Conservation (phyloP, 129 eudicot genomes). For the Chrysanthemum seticuspe region DNA sequence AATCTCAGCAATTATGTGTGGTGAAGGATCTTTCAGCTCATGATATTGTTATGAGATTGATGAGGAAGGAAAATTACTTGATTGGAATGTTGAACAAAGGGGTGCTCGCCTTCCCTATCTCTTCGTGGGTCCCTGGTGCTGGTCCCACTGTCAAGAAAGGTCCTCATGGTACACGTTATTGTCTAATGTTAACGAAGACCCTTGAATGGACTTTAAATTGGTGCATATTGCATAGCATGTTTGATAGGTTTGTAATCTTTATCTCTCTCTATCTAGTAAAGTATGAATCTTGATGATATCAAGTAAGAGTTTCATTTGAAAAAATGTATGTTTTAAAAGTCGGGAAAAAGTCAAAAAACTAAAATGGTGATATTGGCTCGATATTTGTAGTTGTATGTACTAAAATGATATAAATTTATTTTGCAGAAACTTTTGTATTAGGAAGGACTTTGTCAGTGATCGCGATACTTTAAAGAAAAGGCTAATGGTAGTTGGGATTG, state of each 20-base stretch:
- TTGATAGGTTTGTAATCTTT: constrained; percentile 53
- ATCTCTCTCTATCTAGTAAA: constrained; percentile 5
- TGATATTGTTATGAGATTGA: constrained; percentile 78
- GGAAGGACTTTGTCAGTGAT: constrained; percentile 66
- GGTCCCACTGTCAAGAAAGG: constrained; percentile 56
- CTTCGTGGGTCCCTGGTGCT: constrained; percentile 81
- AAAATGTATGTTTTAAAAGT: too few relatives aligned
- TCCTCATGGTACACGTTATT: constrained; percentile 43
- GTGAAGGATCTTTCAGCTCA: constrained; percentile 88
- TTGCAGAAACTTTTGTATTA: constrained; percentile 63
- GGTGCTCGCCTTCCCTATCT: constrained; percentile 74
- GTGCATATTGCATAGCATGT: constrained; percentile 90
- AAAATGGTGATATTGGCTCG: not conserved
- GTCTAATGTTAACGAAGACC: constrained; percentile 75
- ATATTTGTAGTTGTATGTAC: not conserved
- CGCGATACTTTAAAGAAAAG: constrained; percentile 66
- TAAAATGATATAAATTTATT: constrained; percentile 2
- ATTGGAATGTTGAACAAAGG: constrained; percentile 95
- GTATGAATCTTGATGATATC: constrained; percentile 2
- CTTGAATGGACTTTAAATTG: constrained; percentile 94
- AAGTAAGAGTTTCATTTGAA: not conserved
- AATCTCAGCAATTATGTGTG: constrained; percentile 54
- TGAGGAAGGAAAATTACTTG: constrained; percentile 90
- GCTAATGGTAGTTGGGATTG: constrained; percentile 70
- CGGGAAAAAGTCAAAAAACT: too few relatives aligned